Base-by-base conservation (phyloP, 371 early-diverging fungal species). In the Nematocida minor region DNA sequence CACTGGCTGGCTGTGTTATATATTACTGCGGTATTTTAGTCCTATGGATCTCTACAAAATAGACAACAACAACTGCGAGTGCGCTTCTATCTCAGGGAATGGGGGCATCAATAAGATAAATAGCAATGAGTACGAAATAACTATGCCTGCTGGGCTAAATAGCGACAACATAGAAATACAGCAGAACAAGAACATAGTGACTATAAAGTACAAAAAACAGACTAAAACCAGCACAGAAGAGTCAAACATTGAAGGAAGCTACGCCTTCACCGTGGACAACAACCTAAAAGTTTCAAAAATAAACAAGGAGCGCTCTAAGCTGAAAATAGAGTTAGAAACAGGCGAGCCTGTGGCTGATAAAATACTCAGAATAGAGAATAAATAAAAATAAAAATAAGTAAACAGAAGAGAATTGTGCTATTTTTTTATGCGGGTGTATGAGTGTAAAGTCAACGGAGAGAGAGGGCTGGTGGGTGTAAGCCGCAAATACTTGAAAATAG, bases 371-470 rank as follows among this genome's bases (percentile, higher is more conserved):
- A 44, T 7, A 18, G 18, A 7, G 7, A 44, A 44, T 7, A 44
- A 44, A 18, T 11, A 51, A 11, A 25, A 6, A 11, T n/a, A n/a
- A 6, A 14, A n/a, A 14, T 6, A 42, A 42, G 44, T 57, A 22
- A 57, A 7, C 22, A 27, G 4, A 57, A 57, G 7, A 57, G 57
- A 57, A 27, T n/a, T 6, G 16, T n/a, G 38, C 42, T 62, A 42
- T 42, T 74, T 63, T 74, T 44, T n/a, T 7, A 74, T 74, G 77
- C 48, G 44, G 31, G 77, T 74, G 6, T 64, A 51, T 64, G 66
- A 63, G 27, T 79, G 66, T 11, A 18, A 29, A 64, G 20, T 47
- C 16, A 20, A 64, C 1, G 36, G 25, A 16, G 27, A 53, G 14
- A 38, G 55, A 22, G 46, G 16, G 6, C 49, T 74, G 9, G 40